Percentiles rank a stretch among this genome's conserved stretches.
phyloP scores from a whole-genome alignment of 345 rosid genomes.

The Capsella bursapastoris region DNA sequence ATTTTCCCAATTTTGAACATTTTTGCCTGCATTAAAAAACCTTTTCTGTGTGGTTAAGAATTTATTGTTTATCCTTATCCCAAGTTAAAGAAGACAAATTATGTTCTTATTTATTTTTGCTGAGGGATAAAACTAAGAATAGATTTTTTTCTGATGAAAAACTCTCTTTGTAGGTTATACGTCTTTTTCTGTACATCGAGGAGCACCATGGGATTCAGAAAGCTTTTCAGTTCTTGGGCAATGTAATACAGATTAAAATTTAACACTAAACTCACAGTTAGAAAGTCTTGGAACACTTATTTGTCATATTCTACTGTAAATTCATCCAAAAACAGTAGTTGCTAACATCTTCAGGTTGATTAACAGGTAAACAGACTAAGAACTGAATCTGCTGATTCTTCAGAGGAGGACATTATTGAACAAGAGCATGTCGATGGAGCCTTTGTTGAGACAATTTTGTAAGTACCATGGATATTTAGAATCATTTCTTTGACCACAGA shows the following conservation, averaged over 20 bases:
- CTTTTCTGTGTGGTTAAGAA: not conserved
- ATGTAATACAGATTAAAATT: slow-evolving; percentile 53
- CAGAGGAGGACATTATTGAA: slow-evolving; percentile 70
- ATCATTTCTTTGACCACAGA: slow-evolving; percentile 8
- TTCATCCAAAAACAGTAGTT: slow-evolving; percentile 25
- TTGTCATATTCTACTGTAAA: slow-evolving; percentile 29
- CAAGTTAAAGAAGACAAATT: not conserved
- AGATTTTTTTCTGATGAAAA: slow-evolving; percentile 22
- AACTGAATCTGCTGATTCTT: slow-evolving; percentile 62
- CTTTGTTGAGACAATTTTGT: slow-evolving; percentile 88
- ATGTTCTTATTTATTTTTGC: not conserved
- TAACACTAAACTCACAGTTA: slow-evolving; percentile 21
- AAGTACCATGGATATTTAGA: slow-evolving; percentile 46
- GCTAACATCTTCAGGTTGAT: slow-evolving; percentile 30
- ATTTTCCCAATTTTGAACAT: slow-evolving; percentile 9
- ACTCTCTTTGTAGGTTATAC: slow-evolving; percentile 73
- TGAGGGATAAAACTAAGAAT: slow-evolving; percentile 17
- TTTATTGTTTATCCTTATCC: not conserved
- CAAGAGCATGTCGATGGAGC: slow-evolving; percentile 88
- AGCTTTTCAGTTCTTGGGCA: slow-evolving; percentile 90
- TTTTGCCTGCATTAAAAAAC: not conserved
- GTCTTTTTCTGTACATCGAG: slow-evolving; percentile 80
- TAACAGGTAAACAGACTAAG: slow-evolving; percentile 71
- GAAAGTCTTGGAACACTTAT: slow-evolving; percentile 9
- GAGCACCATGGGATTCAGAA: slow-evolving; percentile 77